These are phyloP conservation scores for Rutstroemia sp. DNA, from an alignment of 2,329 filamentous ascomycete species.

Conservation along the genomic window DNA sequence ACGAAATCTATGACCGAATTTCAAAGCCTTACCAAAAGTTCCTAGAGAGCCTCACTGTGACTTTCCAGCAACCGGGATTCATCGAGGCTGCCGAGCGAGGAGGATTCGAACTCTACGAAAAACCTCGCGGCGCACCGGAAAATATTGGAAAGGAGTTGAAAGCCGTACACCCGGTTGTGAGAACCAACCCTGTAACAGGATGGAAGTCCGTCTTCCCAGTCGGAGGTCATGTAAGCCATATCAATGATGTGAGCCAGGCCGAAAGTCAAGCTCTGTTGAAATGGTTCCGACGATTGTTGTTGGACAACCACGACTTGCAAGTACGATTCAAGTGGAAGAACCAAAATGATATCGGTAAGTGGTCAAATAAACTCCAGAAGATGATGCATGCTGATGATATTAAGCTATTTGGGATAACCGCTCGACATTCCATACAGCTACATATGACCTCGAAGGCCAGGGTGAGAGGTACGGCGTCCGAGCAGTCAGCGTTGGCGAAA, in stretches of 20 bases:
- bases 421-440: slow-evolving; percentile 46
- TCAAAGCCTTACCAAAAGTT: slow-evolving; percentile 49
- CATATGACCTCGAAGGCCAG: slow-evolving; percentile 43
- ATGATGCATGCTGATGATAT: background rate
- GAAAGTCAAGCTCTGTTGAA: slow-evolving; percentile 42
- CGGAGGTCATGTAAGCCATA: slow-evolving; percentile 41
- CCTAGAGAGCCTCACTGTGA: slow-evolving; percentile 50
- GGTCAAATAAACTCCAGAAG: background rate
- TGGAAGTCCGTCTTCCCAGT: slow-evolving; percentile 50
- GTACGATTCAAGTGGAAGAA: slow-evolving; percentile 35
- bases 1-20: slow-evolving; percentile 59
- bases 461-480: slow-evolving; percentile 40
- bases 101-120: slow-evolving; percentile 39
- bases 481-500: slow-evolving; percentile 43
- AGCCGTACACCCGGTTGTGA: slow-evolving; percentile 46
- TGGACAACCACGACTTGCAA: slow-evolving; percentile 50
- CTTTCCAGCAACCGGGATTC: slow-evolving; percentile 44
- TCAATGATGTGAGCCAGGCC: slow-evolving; percentile 42
- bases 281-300: slow-evolving; percentile 44
- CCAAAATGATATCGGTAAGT: slow-evolving; percentile 26
- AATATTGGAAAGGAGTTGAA: slow-evolving; percentile 42
- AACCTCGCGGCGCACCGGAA: slow-evolving; percentile 40
- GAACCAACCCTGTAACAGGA: slow-evolving; percentile 51
- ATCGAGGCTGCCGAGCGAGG: slow-evolving; percentile 38
- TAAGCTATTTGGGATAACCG: slow-evolving; percentile 51